Evolutionary conservation across 768 basidiomycete species (phyloP).

Genomic region (Filobasidium floriforme): DNA sequence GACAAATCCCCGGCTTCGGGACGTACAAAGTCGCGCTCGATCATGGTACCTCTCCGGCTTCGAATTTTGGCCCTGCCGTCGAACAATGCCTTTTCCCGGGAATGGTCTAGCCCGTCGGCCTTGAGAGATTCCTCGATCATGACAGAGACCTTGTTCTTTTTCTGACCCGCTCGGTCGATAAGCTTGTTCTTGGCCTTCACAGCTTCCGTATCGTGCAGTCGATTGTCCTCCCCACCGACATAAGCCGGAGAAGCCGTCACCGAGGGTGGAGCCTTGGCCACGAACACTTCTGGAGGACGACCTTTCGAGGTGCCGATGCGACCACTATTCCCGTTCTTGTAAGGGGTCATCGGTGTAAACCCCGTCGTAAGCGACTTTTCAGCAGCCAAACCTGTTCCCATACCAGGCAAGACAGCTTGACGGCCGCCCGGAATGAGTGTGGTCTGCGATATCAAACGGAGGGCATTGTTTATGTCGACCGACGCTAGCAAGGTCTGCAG

Average conservation of each 20-base stretch:
- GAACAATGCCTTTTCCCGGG: not conserved
- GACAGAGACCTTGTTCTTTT: not conserved
- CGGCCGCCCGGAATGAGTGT: not conserved
- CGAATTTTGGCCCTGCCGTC: not conserved
- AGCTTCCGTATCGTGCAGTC: not conserved
- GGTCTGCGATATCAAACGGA: slow-evolving; percentile 13
- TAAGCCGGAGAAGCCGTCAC: not conserved
- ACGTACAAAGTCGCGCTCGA: slow-evolving; percentile 1
- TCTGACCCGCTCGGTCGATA: not conserved
- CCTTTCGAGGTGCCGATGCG: not conserved
- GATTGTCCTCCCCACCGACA: not conserved
- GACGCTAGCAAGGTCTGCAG: slow-evolving; percentile 4
- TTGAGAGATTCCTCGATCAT: not conserved
- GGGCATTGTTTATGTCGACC: slow-evolving; percentile 14
- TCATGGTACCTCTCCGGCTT: slow-evolving; percentile 2
- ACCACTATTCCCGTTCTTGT: not conserved
- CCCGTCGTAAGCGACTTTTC: no score
- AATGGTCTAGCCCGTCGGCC: not conserved
- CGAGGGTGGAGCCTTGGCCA: slow-evolving; percentile 12
- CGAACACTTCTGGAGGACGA: slow-evolving; percentile 4
- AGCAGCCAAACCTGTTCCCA: not conserved
- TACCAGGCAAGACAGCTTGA: not conserved
- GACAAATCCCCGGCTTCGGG: not conserved
- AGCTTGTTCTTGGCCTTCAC: not conserved
- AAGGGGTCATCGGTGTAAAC: not conserved